These are phyloP conservation scores for Albifimbria verrucaria DNA, from an alignment of 2,329 filamentous ascomycete genomes.

Conservation along the genomic window DNA sequence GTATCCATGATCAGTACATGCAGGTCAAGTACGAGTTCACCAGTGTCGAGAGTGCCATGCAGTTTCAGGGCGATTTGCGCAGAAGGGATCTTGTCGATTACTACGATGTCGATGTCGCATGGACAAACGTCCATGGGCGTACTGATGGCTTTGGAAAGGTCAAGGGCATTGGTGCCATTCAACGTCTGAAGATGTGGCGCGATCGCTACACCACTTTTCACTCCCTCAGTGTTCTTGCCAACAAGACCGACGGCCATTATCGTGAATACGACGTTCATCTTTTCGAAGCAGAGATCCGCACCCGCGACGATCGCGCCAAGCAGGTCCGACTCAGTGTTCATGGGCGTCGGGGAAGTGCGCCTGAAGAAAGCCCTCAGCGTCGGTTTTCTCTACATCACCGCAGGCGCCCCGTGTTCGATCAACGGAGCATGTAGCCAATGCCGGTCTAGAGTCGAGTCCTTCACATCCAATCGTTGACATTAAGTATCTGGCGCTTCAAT, in stretches of 20 bases:
- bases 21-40: conserved; percentile 51
- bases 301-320: conserved; percentile 42
- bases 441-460: conserved; percentile 17
- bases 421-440: conserved; percentile 15
- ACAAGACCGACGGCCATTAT: conserved; percentile 41
- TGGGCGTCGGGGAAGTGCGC: conserved; percentile 37
- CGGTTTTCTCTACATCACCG: conserved; percentile 42
- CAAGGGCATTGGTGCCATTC: conserved; percentile 47
- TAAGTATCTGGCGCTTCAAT: conserved; percentile 47
- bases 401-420: conserved; percentile 37
- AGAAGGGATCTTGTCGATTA: conserved; percentile 46
- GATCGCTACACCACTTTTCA: conserved; percentile 46
- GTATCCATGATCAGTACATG: conserved; percentile 45
- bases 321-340: conserved; percentile 41
- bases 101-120: conserved; percentile 50
- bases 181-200: conserved; percentile 50
- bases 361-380: conserved; percentile 32
- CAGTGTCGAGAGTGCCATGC: conserved; percentile 41
- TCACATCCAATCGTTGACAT: conserved; percentile 34
- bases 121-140: conserved; percentile 47
- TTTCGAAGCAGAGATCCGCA: conserved; percentile 45
- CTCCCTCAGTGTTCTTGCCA: conserved; percentile 45
- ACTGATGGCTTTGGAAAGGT: conserved; percentile 49
- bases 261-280: conserved; percentile 45
- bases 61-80: conserved; percentile 48